Percentiles rank a stretch among this genome's conserved stretches.
phyloP scores from a whole-genome alignment of 1,139 yeast species.

The Blastobotrys arbuscula region DNA sequence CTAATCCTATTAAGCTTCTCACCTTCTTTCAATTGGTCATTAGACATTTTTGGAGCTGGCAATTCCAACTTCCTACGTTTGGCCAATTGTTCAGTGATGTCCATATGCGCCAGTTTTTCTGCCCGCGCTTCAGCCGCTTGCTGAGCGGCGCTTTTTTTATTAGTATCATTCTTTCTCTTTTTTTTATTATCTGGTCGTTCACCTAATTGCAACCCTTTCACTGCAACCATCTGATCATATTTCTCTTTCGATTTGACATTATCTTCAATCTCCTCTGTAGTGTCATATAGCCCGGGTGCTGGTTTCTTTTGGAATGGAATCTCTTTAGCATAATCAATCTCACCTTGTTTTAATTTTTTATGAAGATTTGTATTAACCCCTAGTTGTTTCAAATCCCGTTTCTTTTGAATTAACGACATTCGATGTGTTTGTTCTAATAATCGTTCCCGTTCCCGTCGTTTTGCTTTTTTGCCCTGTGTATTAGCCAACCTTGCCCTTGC shows the following conservation, averaged over 20 bases:
- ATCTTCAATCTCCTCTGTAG: constrained; percentile 47
- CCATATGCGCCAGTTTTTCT: constrained; percentile 31
- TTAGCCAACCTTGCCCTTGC: constrained; percentile 89
- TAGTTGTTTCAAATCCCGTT: constrained; percentile 81
- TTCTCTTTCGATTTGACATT: constrained; percentile 39
- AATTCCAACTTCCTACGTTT: constrained; percentile 53
- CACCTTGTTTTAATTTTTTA: constrained; percentile 48
- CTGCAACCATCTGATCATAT: constrained; percentile 46
- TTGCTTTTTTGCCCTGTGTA: constrained; percentile 93
- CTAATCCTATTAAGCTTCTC: constrained; percentile 40
- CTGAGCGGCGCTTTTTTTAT: constrained; percentile 22
- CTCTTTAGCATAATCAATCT: constrained; percentile 75
- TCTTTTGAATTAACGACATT: constrained; percentile 68
- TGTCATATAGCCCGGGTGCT: constrained; percentile 63
- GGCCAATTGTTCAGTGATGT: constrained; percentile 36
- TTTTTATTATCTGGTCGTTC: constrained; percentile 27
- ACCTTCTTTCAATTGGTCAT: constrained; percentile 33
- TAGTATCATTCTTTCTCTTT: constrained; percentile 19
- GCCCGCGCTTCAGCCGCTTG: constrained; percentile 37
- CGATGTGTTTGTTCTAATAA: constrained; percentile 69
- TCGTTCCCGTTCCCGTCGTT: constrained; percentile 81
- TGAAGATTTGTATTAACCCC: constrained; percentile 60
- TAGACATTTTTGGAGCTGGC: constrained; percentile 46
- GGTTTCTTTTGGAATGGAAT: constrained; percentile 79
- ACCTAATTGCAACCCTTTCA: constrained; percentile 45